phyloP scores from a whole-genome alignment of 2,329 filamentous ascomycete species.

The Dendrostoma leiphaemia region DNA sequence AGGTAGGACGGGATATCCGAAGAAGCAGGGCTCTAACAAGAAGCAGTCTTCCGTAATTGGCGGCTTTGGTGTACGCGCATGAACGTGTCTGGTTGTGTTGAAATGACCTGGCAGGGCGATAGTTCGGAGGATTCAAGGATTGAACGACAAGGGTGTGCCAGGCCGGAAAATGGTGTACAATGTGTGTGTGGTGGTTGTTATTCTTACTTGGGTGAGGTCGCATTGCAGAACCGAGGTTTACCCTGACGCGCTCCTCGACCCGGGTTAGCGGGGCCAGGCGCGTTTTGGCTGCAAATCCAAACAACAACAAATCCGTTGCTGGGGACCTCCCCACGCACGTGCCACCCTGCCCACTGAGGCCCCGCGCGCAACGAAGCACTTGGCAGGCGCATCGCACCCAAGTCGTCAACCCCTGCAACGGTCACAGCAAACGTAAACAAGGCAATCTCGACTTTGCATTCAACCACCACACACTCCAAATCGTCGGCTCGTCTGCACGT shows the following conservation, averaged over 20 bases:
- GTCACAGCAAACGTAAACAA: neutral
- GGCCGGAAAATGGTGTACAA: neutral
- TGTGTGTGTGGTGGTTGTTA: neutral
- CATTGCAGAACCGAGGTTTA: neutral
- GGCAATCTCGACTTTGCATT: neutral
- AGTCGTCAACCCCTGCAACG: neutral
- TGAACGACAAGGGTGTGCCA: neutral
- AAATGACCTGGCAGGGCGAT: neutral
- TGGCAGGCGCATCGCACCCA: no score
- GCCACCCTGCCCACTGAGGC: no score
- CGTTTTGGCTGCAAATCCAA: slow-evolving; percentile 2
- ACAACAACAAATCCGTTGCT: slow-evolving; percentile 15
- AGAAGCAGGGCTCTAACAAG: no score
- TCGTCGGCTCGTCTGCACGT: neutral
- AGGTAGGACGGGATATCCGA: no score
- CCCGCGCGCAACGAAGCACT: no score
- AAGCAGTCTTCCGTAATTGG: neutral
- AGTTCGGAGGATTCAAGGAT: neutral
- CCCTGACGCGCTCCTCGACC: neutral
- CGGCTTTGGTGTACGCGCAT: neutral
- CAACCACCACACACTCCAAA: neutral
- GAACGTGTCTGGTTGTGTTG: neutral
- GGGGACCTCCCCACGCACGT: no score
- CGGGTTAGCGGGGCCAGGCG: slow-evolving; percentile 4
- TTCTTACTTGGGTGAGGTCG: neutral